Conservation (phyloP, 805 yeast genomes). For the Kodamaea sagamina region DNA sequence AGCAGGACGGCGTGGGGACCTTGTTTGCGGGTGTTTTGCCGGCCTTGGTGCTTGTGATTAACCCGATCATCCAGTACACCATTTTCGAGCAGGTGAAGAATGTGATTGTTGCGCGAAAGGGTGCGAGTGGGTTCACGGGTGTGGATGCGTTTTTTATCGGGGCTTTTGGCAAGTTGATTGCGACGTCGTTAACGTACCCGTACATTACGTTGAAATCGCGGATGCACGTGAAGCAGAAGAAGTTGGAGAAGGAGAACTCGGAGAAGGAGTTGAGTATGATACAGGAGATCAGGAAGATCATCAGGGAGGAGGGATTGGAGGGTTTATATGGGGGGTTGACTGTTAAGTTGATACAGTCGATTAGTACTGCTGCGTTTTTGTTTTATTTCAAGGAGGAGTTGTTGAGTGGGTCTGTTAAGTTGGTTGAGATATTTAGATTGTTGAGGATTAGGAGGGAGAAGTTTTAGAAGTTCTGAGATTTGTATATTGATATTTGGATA, state of each 20-base stretch:
- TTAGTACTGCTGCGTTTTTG: slow-evolving; percentile 84
- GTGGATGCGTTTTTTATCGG: slow-evolving; percentile 83
- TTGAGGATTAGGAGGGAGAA: slow-evolving; percentile 23
- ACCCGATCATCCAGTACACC: slow-evolving; percentile 91
- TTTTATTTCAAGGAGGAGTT: slow-evolving; percentile 90
- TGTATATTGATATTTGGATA: not conserved
- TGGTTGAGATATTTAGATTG: slow-evolving; percentile 47
- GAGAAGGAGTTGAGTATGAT: slow-evolving; percentile 41
- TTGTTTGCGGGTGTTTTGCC: slow-evolving; percentile 87
- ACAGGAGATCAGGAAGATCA: slow-evolving; percentile 57
- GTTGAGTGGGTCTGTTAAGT: slow-evolving; percentile 55
- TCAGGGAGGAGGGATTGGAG: slow-evolving; percentile 67
- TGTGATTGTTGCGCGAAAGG: slow-evolving; percentile 54
- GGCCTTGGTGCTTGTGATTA: slow-evolving; percentile 79
- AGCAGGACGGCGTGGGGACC: slow-evolving; percentile 68
- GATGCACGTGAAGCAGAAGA: slow-evolving; percentile 64
- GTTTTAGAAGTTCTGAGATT: not conserved
- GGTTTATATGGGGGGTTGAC: slow-evolving; percentile 82
- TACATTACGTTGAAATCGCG: slow-evolving; percentile 87
- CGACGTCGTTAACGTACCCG: slow-evolving; percentile 90
- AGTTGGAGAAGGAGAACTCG: slow-evolving; percentile 19
- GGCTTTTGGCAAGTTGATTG: slow-evolving; percentile 83
- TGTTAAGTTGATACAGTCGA: slow-evolving; percentile 79
- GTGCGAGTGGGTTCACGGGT: slow-evolving; percentile 56
- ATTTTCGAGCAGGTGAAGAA: slow-evolving; percentile 85